Evolutionary conservation across 768 basidiomycete genomes (phyloP).

Genomic region (Tricholoma sp.): DNA sequence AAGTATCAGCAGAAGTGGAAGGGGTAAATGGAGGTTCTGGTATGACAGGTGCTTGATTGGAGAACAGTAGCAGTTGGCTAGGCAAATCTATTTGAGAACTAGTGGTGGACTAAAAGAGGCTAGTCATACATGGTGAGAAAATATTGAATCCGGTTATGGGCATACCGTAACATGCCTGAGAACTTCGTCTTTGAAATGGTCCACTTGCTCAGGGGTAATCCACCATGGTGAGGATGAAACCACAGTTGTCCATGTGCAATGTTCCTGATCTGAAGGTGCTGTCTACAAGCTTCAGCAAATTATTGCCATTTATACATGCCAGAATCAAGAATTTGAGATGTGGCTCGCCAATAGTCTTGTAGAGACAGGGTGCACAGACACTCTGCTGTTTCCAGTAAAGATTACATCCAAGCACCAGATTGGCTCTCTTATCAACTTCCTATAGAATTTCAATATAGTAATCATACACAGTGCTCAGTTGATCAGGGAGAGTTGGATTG

Average conservation of each 20-base stretch:
- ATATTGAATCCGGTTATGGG: not conserved
- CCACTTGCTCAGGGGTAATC: not conserved
- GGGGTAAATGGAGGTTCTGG: too few relatives aligned
- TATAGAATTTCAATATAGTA: not conserved
- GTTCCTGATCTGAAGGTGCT: too few relatives aligned
- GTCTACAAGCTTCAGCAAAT: not conserved
- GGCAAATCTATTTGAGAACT: not conserved
- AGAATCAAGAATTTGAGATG: too few relatives aligned
- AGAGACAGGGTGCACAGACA: not conserved
- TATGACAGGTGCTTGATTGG: too few relatives aligned
- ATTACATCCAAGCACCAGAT: not conserved
- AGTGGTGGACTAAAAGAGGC: not conserved
- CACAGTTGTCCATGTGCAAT: not conserved
- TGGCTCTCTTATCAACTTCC: not conserved
- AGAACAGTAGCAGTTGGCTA: too few relatives aligned
- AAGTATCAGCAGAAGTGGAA: too few relatives aligned
- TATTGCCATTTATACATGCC: not conserved
- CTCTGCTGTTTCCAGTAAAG: not conserved
- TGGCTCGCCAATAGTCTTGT: not conserved
- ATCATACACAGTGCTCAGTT: too few relatives aligned
- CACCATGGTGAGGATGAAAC: not conserved
- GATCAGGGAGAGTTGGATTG: too few relatives aligned
- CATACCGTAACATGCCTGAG: not conserved
- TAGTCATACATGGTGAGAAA: not conserved
- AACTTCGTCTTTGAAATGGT: not conserved